Evolutionary conservation across 83 land plant species (phyloP).

Genomic region (Thuja plicata): DNA sequence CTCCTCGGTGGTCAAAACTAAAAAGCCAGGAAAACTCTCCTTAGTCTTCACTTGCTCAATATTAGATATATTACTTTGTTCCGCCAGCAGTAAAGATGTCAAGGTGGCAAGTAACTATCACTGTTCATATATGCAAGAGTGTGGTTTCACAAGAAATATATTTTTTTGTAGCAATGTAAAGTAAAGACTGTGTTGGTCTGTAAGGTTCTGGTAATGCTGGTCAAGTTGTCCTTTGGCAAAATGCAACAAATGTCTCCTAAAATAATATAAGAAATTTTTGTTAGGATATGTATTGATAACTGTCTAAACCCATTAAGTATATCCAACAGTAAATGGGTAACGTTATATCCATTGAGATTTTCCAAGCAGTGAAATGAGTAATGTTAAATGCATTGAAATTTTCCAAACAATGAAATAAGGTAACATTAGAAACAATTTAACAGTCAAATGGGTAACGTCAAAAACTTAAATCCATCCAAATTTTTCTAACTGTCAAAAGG

Average conservation of each 20-base stretch:
- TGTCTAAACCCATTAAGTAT: too few relatives aligned
- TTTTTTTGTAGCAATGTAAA: background rate
- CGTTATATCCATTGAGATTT: too few relatives aligned
- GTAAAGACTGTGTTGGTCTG: background rate
- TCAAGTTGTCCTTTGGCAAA: constrained; percentile 39
- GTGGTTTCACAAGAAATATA: background rate
- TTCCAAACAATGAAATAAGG: too few relatives aligned
- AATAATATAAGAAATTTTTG: background rate
- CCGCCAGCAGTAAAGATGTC: background rate
- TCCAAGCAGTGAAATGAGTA: too few relatives aligned
- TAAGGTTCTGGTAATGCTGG: constrained; percentile 29
- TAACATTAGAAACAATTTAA: too few relatives aligned
- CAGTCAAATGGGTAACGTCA: too few relatives aligned
- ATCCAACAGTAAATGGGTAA: too few relatives aligned
- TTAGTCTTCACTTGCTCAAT: constrained; percentile 32
- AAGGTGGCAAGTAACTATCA: background rate
- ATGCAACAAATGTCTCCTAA: constrained; percentile 34
- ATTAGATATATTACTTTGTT: constrained; percentile 9
- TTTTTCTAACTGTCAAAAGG: too few relatives aligned
- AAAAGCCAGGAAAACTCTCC: constrained; percentile 20
- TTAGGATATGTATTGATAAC: too few relatives aligned
- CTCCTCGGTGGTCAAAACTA: background rate
- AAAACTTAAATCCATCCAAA: too few relatives aligned
- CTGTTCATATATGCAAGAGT: constrained; percentile 5
- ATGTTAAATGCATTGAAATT: too few relatives aligned